A percentile compares a stretch with the other conserved stretches of the same genome.
Evolutionary conservation across 1,284 basidiomycete species (phyloP).

Genomic region (Cryptococcus amylolentus): DNA sequence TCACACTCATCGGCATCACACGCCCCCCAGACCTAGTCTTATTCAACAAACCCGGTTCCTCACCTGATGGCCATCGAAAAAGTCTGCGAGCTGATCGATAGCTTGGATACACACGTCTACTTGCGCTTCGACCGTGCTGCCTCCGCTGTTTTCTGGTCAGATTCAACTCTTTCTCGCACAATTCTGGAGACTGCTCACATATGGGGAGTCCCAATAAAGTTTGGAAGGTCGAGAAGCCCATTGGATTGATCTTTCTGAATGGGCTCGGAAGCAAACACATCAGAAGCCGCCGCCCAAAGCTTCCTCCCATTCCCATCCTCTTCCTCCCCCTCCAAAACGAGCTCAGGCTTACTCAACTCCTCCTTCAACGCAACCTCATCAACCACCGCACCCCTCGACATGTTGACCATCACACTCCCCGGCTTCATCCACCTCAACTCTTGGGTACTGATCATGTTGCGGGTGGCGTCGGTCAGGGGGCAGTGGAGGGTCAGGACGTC

Average conservation of each 20-base stretch:
- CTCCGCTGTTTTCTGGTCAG: constrained; percentile 6
- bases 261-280: constrained; percentile 50
- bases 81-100: constrained; percentile 17
- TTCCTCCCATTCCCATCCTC: constrained; percentile 38
- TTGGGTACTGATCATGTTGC: constrained; percentile 41
- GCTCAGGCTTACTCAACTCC: constrained; percentile 31
- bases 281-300: constrained; percentile 53
- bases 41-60: constrained; percentile 11
- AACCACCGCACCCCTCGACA: constrained; percentile 50
- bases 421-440: constrained; percentile 47
- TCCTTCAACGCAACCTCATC: constrained; percentile 50
- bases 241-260: constrained; percentile 19
- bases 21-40: too few relatives aligned
- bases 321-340: constrained; percentile 21
- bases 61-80: constrained; percentile 14
- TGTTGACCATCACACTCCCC: constrained; percentile 51
- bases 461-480: constrained; percentile 47
- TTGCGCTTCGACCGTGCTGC: constrained; percentile 20
- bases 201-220: constrained; percentile 31
- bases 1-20: too few relatives aligned
- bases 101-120: constrained; percentile 15
- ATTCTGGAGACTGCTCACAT: constrained; percentile 12
- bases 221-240: constrained; percentile 22
- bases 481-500: constrained; percentile 53
- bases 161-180: not conserved